Conservation (phyloP, 495 filamentous ascomycete species). For the Lepidopterella palustris region DNA sequence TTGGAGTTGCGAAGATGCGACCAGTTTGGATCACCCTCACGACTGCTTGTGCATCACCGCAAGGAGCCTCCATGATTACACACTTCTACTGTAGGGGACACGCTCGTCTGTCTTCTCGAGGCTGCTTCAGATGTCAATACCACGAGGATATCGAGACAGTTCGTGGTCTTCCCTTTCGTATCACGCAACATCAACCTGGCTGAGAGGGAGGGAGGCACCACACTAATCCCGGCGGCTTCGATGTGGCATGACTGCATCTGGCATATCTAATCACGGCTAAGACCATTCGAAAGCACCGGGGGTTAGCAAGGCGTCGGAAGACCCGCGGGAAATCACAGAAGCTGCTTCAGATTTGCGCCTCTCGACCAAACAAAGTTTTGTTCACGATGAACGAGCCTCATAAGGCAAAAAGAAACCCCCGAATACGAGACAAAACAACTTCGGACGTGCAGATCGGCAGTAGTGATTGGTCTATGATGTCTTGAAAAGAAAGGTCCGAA, state of each 20-base stretch:
- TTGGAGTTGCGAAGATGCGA: background rate
- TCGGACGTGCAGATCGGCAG: background rate
- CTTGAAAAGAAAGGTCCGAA: no score
- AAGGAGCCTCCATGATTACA: background rate
- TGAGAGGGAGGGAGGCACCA: background rate
- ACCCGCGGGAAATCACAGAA: background rate
- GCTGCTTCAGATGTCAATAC: background rate
- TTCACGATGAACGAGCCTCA: background rate
- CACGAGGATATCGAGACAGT: background rate
- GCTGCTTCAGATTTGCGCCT: constrained; percentile 1
- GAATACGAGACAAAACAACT: background rate
- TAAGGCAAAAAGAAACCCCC: background rate
- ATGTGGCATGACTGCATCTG: background rate
- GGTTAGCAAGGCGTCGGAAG: background rate
- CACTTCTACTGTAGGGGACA: background rate
- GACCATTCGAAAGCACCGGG: background rate
- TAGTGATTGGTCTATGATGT: background rate
- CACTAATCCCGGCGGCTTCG: background rate
- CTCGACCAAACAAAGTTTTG: background rate
- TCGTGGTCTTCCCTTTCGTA: background rate
- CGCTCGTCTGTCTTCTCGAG: background rate
- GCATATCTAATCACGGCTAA: background rate
- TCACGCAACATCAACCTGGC: background rate
- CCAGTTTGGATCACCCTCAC: background rate
- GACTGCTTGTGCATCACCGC: background rate